Conservation (phyloP, 345 rosid genomes). For the Eutrema japonicum region DNA sequence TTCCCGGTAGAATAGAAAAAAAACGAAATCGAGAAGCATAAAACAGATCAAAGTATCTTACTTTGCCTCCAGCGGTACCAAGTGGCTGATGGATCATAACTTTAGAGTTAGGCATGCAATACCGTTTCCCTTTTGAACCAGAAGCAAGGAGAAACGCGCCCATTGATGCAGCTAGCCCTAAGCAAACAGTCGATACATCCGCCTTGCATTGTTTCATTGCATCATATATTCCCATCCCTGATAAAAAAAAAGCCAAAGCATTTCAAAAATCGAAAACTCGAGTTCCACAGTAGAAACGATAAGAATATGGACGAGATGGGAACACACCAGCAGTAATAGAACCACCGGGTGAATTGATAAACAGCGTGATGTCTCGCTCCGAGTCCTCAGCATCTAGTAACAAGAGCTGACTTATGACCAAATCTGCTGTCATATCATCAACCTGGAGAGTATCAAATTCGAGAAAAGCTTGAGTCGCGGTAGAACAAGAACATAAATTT, state of each 20-base stretch:
- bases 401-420: constrained; percentile 85
- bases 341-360: constrained; percentile 95
- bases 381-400: constrained; percentile 88
- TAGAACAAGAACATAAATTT: not conserved
- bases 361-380: constrained; percentile 71
- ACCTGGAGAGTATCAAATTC: constrained; percentile 54
- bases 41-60: constrained; percentile 42
- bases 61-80: constrained; percentile 89
- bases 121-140: constrained; percentile 92
- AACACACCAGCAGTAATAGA: constrained; percentile 81
- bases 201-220: constrained; percentile 96
- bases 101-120: constrained; percentile 93
- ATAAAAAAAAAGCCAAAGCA: not conserved
- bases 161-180: constrained; percentile 95
- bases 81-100: constrained; percentile 96
- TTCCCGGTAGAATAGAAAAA: not conserved
- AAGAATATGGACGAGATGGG: not conserved
- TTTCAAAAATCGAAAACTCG: not conserved
- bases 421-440: constrained; percentile 86
- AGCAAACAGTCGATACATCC: constrained; percentile 91
- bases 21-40: not conserved
- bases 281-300: not conserved
- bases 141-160: constrained; percentile 89
- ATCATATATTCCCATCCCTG: constrained; percentile 96
- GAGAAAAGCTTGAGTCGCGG: not conserved